Evolutionary conservation across 306 rosid species (phyloP).

Genomic region (Amphicarpaea edgeworthii): DNA sequence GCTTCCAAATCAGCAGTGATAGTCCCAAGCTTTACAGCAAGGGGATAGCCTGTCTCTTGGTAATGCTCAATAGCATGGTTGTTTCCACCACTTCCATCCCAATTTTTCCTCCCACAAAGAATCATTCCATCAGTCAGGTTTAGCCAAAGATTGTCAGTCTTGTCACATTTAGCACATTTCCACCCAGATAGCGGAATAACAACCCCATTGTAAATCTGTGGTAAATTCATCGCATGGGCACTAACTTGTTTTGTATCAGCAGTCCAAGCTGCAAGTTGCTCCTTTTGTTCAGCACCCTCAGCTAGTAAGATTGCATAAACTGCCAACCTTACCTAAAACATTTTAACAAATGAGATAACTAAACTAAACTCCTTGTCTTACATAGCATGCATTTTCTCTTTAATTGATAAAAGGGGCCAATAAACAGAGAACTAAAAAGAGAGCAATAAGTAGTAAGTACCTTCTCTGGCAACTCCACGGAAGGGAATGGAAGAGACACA

Average conservation of each 20-base stretch:
- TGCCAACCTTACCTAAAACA: constrained; percentile 87
- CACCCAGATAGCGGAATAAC: constrained; percentile 88
- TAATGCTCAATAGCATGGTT: constrained; percentile 91
- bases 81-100: constrained; percentile 98
- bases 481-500: constrained; percentile 89
- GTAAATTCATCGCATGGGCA: constrained; percentile 72
- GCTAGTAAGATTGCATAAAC: constrained; percentile 80
- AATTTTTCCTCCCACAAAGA: constrained; percentile 91
- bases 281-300: constrained; percentile 89
- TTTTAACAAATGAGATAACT: constrained; percentile 30
- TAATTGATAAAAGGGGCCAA: not conserved
- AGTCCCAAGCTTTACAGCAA: constrained; percentile 97
- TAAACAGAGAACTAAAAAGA: constrained; percentile 1
- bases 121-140: constrained; percentile 90
- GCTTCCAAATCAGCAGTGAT: constrained; percentile 95
- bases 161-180: constrained; percentile 92
- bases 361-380: constrained; percentile 29
- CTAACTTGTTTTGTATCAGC: constrained; percentile 78
- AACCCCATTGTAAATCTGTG: constrained; percentile 82
- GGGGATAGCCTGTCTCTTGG: constrained; percentile 81
- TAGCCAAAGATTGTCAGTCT: constrained; percentile 92
- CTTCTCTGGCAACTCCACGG: constrained; percentile 98
- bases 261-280: constrained; percentile 93
- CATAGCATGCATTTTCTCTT: not conserved
- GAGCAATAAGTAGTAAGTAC: constrained; percentile 51